phyloP scores from a whole-genome alignment of 306 rosid genomes.

The Sindora glabra region DNA sequence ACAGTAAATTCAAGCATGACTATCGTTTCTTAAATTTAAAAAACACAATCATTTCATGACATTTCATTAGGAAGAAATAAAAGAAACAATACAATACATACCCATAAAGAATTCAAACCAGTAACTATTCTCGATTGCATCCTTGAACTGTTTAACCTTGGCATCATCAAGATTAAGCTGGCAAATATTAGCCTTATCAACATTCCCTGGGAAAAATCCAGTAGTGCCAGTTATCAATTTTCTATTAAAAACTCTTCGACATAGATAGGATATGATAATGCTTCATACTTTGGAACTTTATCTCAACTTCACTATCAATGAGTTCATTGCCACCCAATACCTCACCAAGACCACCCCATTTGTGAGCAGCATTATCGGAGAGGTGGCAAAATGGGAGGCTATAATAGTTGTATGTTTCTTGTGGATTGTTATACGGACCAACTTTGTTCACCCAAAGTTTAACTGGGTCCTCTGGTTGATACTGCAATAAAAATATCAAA shows the following conservation, averaged over 20 bases:
- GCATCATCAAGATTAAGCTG: constrained; percentile 46
- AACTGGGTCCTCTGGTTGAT: constrained; percentile 53
- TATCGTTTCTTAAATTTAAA: not conserved
- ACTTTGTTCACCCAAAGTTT: constrained; percentile 98
- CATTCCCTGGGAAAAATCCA: constrained; percentile 45
- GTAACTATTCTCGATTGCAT: constrained; percentile 85
- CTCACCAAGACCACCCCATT: constrained; percentile 99
- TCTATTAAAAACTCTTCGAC: constrained; percentile 1
- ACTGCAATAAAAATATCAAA: constrained; percentile 48
- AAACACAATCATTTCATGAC: not conserved
- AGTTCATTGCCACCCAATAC: constrained; percentile 97
- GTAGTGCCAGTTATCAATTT: constrained; percentile 8
- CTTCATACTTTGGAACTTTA: constrained; percentile 60
- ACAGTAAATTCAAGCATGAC: not conserved
- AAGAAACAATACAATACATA: constrained; percentile 34
- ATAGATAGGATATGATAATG: constrained; percentile 7
- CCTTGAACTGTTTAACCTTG: constrained; percentile 78
- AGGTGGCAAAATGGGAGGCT: constrained; percentile 86
- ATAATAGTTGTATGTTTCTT: constrained; percentile 94
- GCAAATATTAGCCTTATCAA: constrained; percentile 66
- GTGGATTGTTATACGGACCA: constrained; percentile 96
- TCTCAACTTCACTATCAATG: constrained; percentile 78
- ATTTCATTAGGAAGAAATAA: not conserved
- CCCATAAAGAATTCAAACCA: constrained; percentile 99
- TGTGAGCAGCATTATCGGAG: constrained; percentile 59